Evolutionary conservation across 371 early-diverging fungal species (phyloP).

Genomic region (Lichtheimia hyalospora): DNA sequence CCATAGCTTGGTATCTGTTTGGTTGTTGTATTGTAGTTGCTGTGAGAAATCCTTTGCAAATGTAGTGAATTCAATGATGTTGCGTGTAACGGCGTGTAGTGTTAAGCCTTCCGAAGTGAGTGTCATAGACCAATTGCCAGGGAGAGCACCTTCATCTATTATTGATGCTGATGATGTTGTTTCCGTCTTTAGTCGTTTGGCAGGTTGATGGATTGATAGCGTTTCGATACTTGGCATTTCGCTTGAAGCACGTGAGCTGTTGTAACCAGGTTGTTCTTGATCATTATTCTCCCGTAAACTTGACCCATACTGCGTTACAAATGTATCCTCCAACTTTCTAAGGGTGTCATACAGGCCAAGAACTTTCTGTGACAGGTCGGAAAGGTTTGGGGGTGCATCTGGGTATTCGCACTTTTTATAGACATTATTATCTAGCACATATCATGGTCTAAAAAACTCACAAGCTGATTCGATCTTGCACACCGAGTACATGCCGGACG

Average conservation of each 20-base stretch:
- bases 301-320: conserved; percentile 35
- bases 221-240: conserved; percentile 8
- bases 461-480: conserved; percentile 49
- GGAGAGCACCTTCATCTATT: background rate
- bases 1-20: conserved; percentile 18
- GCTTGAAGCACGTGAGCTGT: conserved; percentile 1
- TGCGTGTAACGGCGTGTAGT: conserved; percentile 32
- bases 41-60: conserved; percentile 35
- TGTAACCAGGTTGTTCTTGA: background rate
- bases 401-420: conserved; percentile 48
- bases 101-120: conserved; percentile 31
- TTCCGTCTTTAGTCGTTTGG: conserved; percentile 1
- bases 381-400: conserved; percentile 50
- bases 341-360: conserved; percentile 43
- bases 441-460: conserved; percentile 11
- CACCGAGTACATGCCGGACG: conserved; percentile 51
- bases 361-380: conserved; percentile 48
- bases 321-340: conserved; percentile 41
- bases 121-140: conserved; percentile 40
- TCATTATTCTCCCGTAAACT: conserved; percentile 7
- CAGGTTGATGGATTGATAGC: background rate
- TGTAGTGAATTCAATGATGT: conserved; percentile 25
- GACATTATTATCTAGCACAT: background rate
- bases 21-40: conserved; percentile 30
- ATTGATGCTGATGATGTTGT: background rate